phyloP scores from a whole-genome alignment of 306 rosid species.

The Elaeagnus macrophylla region DNA sequence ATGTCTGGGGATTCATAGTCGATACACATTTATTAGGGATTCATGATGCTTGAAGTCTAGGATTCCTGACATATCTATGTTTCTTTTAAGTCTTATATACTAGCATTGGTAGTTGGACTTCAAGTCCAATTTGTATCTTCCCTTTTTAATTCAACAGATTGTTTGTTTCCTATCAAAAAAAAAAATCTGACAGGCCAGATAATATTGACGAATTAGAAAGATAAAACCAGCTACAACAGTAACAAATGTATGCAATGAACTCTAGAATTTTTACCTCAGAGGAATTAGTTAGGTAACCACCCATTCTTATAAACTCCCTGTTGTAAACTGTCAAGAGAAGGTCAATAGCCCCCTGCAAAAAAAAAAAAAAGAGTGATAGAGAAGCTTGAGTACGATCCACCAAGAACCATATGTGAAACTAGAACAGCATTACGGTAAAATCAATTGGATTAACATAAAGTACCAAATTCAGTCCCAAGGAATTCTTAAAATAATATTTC shows the following conservation, averaged over 20 bases:
- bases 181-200: too few species aligned
- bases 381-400: too few species aligned
- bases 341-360: conserved; percentile 34
- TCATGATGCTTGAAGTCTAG: too few species aligned
- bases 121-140: too few species aligned
- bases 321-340: conserved; percentile 16
- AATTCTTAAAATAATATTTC: neutral
- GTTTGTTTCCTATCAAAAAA: too few species aligned
- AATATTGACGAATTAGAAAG: too few species aligned
- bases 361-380: neutral
- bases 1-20: too few species aligned
- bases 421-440: neutral
- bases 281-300: conserved; percentile 22
- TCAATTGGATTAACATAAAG: neutral
- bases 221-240: neutral
- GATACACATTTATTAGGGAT: too few species aligned
- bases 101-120: too few species aligned
- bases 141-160: too few species aligned
- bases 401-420: neutral
- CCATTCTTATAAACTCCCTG: conserved; percentile 18
- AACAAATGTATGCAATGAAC: neutral
- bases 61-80: too few species aligned
- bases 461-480: neutral
- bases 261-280: conserved; percentile 14
- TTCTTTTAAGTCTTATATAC: too few species aligned